Evolutionary conservation across 2,329 filamentous ascomycete genomes (phyloP).

Genomic region (Colletotrichum echinochloae): DNA sequence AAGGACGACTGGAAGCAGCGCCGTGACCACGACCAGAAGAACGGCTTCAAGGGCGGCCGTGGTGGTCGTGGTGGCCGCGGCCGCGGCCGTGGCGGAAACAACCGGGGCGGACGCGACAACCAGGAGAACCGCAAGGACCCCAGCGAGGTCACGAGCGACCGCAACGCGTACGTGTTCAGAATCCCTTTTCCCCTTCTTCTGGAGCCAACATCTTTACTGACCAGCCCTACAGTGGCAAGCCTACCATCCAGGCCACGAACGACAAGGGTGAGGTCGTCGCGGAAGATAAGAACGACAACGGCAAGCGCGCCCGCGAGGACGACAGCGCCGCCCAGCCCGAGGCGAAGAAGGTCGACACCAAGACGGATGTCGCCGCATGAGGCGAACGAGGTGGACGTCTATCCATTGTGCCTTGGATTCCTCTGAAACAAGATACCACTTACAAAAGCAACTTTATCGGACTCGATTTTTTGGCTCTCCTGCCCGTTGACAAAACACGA

Average conservation of each 20-base stretch:
- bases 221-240: constrained; percentile 48
- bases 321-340: constrained; percentile 61
- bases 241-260: constrained; percentile 60
- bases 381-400: constrained; percentile 12
- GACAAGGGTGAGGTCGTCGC: constrained; percentile 51
- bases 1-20: constrained; percentile 73
- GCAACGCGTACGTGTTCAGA: constrained; percentile 48
- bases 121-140: constrained; percentile 51
- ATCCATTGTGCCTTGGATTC: constrained; percentile 1
- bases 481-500: constrained; percentile 24
- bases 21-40: constrained; percentile 71
- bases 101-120: constrained; percentile 51
- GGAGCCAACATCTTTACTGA: constrained; percentile 15
- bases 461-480: constrained; percentile 39
- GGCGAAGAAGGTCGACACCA: constrained; percentile 72
- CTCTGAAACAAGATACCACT: constrained; percentile 39
- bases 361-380: constrained; percentile 50
- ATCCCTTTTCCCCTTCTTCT: neutral
- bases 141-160: constrained; percentile 48
- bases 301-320: constrained; percentile 68
- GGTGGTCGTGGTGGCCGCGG: constrained; percentile 57
- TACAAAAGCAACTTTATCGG: constrained; percentile 41
- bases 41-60: constrained; percentile 63
- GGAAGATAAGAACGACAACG: constrained; percentile 49
- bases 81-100: constrained; percentile 53